Evolutionary conservation across 2,329 filamentous ascomycete species (phyloP).

Genomic region (Sclerotinia borealis): DNA sequence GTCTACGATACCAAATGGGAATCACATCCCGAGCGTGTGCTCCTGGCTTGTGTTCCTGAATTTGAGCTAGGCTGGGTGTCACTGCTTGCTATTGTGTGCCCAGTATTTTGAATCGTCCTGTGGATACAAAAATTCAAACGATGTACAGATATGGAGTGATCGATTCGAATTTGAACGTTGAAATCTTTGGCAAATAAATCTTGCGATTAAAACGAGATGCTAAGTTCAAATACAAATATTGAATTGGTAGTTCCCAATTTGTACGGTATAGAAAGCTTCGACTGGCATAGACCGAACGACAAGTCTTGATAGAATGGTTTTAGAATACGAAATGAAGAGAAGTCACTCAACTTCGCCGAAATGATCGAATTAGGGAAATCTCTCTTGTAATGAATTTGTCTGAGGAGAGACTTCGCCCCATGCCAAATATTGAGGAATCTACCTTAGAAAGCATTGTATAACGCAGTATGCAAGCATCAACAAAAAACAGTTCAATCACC

Average conservation of each 20-base stretch:
- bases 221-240: neutral
- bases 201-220: neutral
- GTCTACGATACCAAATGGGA: neutral
- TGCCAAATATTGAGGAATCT: neutral
- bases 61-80: neutral
- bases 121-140: neutral
- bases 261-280: neutral
- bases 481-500: neutral
- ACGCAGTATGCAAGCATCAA: neutral
- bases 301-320: neutral
- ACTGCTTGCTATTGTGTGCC: neutral
- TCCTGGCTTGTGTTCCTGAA: neutral
- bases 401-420: neutral
- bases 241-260: neutral
- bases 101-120: neutral
- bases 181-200: neutral
- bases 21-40: neutral
- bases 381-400: neutral
- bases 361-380: neutral
- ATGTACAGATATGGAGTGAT: neutral
- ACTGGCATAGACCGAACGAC: neutral
- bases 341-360: neutral
- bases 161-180: neutral
- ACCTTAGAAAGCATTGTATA: neutral
- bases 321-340: neutral